Conservation (phyloP, 768 basidiomycete species). For the Leccinum imitatum region DNA sequence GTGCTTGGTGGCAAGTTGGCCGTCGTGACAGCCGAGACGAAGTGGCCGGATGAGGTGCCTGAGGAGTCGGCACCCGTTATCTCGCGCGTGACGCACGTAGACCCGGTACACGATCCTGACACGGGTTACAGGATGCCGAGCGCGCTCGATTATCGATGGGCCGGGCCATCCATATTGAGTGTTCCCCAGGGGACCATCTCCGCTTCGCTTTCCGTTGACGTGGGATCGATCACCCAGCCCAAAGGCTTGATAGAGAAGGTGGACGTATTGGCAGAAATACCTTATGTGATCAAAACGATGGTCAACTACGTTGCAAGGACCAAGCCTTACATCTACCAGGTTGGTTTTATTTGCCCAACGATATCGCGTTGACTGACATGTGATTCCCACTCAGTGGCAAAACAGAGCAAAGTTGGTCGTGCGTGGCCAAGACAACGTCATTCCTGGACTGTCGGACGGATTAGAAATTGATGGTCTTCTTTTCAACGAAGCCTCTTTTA, state of each 20-base stretch:
- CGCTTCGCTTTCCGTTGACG: constrained; percentile 54
- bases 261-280: constrained; percentile 93
- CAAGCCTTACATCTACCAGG: constrained; percentile 95
- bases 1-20: constrained; percentile 79
- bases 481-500: constrained; percentile 92
- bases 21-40: constrained; percentile 77
- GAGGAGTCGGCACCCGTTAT: constrained; percentile 49
- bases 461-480: constrained; percentile 60
- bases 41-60: constrained; percentile 61
- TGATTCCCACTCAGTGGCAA: constrained; percentile 44
- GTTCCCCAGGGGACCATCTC: constrained; percentile 53
- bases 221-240: constrained; percentile 57
- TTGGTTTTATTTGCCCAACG: constrained; percentile 33
- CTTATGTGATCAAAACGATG: constrained; percentile 86
- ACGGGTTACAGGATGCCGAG: constrained; percentile 80
- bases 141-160: constrained; percentile 75
- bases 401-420: constrained; percentile 55
- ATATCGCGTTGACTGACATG: not conserved
- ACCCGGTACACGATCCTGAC: constrained; percentile 63
- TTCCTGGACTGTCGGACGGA: constrained; percentile 41
- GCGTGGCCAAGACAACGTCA: constrained; percentile 39
- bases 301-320: constrained; percentile 92
- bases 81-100: constrained; percentile 66
- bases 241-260: constrained; percentile 89
- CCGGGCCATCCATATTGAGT: constrained; percentile 58